Evolutionary conservation across 257 asterid genomes (phyloP), one percentile per base, ranked within the genome.

Genomic region (Solanum corneliomulleri): DNA sequence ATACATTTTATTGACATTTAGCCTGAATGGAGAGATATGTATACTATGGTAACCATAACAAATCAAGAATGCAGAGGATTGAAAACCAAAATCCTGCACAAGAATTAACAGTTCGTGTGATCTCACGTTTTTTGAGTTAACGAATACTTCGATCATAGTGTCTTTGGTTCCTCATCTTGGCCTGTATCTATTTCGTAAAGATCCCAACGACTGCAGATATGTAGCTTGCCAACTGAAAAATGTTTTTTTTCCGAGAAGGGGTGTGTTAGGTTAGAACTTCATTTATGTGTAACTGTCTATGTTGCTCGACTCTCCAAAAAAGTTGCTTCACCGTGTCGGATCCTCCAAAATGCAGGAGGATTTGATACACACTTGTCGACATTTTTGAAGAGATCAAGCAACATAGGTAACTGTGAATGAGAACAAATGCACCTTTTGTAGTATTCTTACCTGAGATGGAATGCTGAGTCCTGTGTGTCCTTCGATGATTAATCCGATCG

Each of bases 401-500:
- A 45, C 41, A 58, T 45, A 84, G 71, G 74, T 14, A 84, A n/a
- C 2, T 60, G 29, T 18, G 27, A 47, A 15, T 29, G 20, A 66
- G 37, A 7, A 4, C 0, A 12, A 21, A n/a, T 45, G 83, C 20
- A 68, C 31, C 14, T 20, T 10, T 21, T 18, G 72, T 29, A 29
- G 75, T 2, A 33, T 18, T 82, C 60, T 86, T 88, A 97, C 99
- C 97, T 95, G 99, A 60, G 93, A 85, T 42, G 89, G 89, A 89
- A 97, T 95, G 89, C 88, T 87, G 66, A 94, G 91, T 85, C 99
- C 99, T 7, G 98, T 94, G 74, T 82, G 93, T 42, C 98, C 98
- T 93, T 95, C 99, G 37, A 95, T 90, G 91, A 95, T 93, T 86
- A 97, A 90, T 87, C 95, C 99, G 9, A 91, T 94, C 3, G 99